Base-by-base conservation (phyloP, 805 yeast species). In the Ogataea glucozyma region DNA sequence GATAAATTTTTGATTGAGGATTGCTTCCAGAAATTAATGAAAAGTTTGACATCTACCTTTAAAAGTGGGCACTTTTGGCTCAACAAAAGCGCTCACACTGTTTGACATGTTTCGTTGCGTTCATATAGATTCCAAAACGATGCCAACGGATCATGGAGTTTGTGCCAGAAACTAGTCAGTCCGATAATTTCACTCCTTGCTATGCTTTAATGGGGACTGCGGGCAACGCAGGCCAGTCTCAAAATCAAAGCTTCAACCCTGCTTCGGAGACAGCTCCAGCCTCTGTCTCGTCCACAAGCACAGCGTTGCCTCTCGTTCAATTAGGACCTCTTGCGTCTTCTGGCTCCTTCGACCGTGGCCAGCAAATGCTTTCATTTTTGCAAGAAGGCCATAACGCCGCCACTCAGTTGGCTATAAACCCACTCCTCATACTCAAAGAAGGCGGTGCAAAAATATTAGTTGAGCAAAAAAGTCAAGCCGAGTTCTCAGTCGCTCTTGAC, bases 111-210 rank as follows among this genome's bases (percentile, higher is more conserved):
- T 17, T 17, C 10, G 24, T 7, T 22, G 9, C 24, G 24, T 22
- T 7, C 10, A n/a, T n/a, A n/a, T 34, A 34, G 16, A 17, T 10
- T 11, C 14, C 9, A 14, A 9, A 16, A 17, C 26, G 11, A 7
- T 13, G 36, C 21, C 12, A 30, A 5, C 26, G 45, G 36, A 45
- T 26, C 30, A 45, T 45, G 48, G 45, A 41, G 40, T 45, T 41
- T 30, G 27, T 36, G 14, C 31, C 43, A 10, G 47, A 44, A 35
- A 19, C 21, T 14, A 26, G 38, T 13, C 39, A 40, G 21, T 22
- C 41, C 30, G 47, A 34, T 13, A 24, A 20, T 10, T 21, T 33
- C 18, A 22, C 24, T 13, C 43, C 43, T 13, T 32, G 33, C 21
- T 40, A 33, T 18, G 14, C 20, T 10, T 6, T 26, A 21, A 8